Evolutionary conservation across 148 eudicot genomes (phyloP), one percentile per base, ranked within the genome.

Genomic region (Amaranthus palmeri): DNA sequence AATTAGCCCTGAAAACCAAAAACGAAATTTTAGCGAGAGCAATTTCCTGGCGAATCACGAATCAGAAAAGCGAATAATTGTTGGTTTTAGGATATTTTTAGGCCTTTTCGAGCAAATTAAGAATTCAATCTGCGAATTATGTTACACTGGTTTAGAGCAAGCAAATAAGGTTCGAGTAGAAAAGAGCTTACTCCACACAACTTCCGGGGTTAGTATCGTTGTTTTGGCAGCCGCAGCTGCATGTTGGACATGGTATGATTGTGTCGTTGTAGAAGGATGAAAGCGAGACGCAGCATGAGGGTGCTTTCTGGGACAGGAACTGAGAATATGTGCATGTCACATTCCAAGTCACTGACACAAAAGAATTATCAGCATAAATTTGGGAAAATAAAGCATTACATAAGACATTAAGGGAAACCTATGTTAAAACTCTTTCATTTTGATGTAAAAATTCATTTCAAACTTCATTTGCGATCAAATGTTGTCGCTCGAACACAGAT

Each of bases 281-380:
- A 69, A 86, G 83, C 1, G 89, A 86, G 56, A 86, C 89, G 17
- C 89, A 86, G 44, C 89, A 86, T 44, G 83, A 67, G 3, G 86
- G 89, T 49, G 81, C 74, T 70, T 73, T 81, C 74, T 70, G 78
- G 56, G 86, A 72, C 25, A 83, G 77, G 77, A 83, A 83, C 63
- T 81, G 85, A 3, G 89, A 86, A 64, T 86, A 86, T 4, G 77
- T 81, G 85, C 89, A 83, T 17, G 87, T 83, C 65, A 81, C 76
- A 59, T 83, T 86, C 87, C 79, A 76, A 47, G 78, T 75, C 78
- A 75, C 78, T 74, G 77, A 8, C 40, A 54, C 68, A 63, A 54
- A 10, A 44, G 54, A 64, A 17, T 3, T 9, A 56, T 71, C 42
- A 47, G 69, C 11, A 54, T 3, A 54, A 42, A 25, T 53, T 36